Evolutionary conservation across 345 rosid genomes (phyloP).

Genomic region (Salix suchowensis): DNA sequence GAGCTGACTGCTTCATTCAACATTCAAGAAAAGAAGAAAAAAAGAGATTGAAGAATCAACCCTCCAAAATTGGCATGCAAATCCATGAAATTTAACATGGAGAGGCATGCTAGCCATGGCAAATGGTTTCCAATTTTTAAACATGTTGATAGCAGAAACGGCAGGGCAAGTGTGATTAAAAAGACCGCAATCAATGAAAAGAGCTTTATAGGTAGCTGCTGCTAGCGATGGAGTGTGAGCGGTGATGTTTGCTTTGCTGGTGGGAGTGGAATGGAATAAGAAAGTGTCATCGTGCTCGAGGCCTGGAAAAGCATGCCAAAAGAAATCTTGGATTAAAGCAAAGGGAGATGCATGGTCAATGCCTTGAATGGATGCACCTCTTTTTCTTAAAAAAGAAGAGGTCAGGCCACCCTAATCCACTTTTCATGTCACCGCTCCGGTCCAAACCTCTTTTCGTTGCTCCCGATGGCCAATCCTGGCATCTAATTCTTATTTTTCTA

Average conservation of each 20-base stretch:
- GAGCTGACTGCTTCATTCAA: not conserved
- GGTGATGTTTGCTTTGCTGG: not conserved
- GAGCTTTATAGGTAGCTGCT: not conserved
- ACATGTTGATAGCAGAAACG: not conserved
- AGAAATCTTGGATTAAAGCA: not conserved
- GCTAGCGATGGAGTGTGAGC: not conserved
- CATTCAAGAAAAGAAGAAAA: not conserved
- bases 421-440: not conserved
- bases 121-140: not conserved
- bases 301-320: not conserved
- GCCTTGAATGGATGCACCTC: not conserved
- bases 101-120: not conserved
- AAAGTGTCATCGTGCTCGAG: not conserved
- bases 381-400: not conserved
- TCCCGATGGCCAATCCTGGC: not conserved
- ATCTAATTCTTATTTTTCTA: not conserved
- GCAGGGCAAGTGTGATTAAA: not conserved
- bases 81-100: not conserved
- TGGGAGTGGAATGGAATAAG: not conserved
- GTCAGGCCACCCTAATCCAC: not conserved
- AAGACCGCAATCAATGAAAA: not conserved
- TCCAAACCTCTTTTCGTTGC: not conserved
- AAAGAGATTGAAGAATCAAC: not conserved
- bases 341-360: not conserved
- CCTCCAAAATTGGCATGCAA: not conserved